A percentile compares a stretch with the other conserved stretches of the same genome.
Conservation (phyloP, 2,329 filamentous ascomycete species). For the Aspergillus texensis region DNA sequence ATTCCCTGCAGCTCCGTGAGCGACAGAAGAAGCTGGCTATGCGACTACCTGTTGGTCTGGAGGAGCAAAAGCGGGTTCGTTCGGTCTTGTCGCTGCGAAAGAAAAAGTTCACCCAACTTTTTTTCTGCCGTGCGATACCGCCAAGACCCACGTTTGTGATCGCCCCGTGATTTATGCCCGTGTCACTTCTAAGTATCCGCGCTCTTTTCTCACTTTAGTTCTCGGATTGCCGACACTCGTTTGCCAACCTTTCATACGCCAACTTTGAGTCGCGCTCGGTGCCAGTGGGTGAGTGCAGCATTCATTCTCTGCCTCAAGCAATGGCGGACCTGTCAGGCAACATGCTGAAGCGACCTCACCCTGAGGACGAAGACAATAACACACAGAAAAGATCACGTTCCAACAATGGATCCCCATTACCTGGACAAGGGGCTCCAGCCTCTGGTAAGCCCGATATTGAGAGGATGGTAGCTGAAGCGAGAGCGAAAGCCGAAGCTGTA, state of each 20-base stretch:
- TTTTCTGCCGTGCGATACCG: constrained; percentile 44
- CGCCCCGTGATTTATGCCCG: constrained; percentile 15
- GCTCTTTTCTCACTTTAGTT: not conserved
- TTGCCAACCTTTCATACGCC: not conserved
- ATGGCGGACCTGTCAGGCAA: constrained; percentile 49
- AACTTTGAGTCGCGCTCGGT: constrained; percentile 7
- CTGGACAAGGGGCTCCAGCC: constrained; percentile 37
- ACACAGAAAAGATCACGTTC: constrained; percentile 53
- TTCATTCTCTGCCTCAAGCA: constrained; percentile 8
- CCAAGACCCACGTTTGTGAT: constrained; percentile 22
- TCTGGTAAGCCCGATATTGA: constrained; percentile 48
- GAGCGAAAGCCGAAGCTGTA: constrained; percentile 52
- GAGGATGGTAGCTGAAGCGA: constrained; percentile 52
- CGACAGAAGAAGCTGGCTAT: constrained; percentile 36
- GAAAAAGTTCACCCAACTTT: constrained; percentile 39
- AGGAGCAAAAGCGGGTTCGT: constrained; percentile 29
- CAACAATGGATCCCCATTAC: constrained; percentile 52
- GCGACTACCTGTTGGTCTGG: constrained; percentile 24
- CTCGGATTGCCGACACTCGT: not conserved
- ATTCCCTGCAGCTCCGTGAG: constrained; percentile 37
- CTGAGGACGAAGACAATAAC: constrained; percentile 48
- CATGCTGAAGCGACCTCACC: constrained; percentile 52
- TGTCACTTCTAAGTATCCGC: not conserved
- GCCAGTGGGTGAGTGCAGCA: constrained; percentile 16
- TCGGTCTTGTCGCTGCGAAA: constrained; percentile 31